Base-by-base conservation (phyloP, 192 early-diverging fungal genomes). In the Coemansia asiatica region DNA sequence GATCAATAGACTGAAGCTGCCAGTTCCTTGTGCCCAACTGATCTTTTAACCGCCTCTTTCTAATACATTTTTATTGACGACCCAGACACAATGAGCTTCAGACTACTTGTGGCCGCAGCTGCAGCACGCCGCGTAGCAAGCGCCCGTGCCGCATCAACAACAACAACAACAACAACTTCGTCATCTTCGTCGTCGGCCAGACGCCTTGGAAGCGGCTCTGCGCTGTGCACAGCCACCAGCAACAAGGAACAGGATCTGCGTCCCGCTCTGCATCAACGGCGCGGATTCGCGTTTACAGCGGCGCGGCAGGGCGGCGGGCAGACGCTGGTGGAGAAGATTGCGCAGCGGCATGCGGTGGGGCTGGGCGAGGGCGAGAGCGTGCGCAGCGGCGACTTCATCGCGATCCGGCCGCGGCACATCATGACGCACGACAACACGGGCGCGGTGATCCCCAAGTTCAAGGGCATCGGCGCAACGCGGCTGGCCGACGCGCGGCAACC, bases 381-480 rank as follows among this genome's bases (percentile, higher is more conserved):
- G 53, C 84, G 77, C 55, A 90, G 90, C 65, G 95, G 95, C 23
- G 97, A 97, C 82, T 99, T 95, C 85, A 92, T 99, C 23, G 86
- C 88, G 21, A 95, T 99, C 65, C 88, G 85, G 33, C 97, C 97
- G 13, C 88, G 92, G 40, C 92, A 94, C 73, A 85, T 96, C 28
- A 89, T 98, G 87, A 97, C 97, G 7, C 95, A 99, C 78, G 95
- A 99, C 74, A 99, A 97, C 76, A 97, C 95, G 9, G 95, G 91
- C 22, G 91, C 94, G 6, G 95, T 96, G 44, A 93, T 95, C 31
- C 86, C 87, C 66, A 95, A 97, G 90, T 98, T 97, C 81, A 85
- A 85, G 63, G 87, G 88, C 67, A 97, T 99, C 57, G 95, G 95
- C 16, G 95, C 95, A 6, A 86, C 90, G 49, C 83, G 85, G 60